These are phyloP conservation scores for Blastobotrys petasosporus DNA, from an alignment of 1,139 yeast genomes.

Conservation along the genomic window DNA sequence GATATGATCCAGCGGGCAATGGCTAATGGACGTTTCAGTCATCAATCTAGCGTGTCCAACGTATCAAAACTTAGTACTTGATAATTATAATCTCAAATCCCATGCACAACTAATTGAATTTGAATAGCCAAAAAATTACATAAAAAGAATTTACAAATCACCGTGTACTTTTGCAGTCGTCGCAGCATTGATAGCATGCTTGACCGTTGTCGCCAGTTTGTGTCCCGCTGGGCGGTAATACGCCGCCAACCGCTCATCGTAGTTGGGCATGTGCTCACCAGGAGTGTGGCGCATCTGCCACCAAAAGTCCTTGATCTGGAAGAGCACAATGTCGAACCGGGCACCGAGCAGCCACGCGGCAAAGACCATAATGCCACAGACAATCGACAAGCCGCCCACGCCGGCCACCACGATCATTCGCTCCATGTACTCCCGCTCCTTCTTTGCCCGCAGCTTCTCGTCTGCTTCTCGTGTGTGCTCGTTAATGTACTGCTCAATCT, in stretches of 20 bases:
- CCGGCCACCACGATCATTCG: constrained; percentile 20
- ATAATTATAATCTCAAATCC: not conserved
- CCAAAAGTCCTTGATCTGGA: constrained; percentile 14
- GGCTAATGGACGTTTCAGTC: constrained; percentile 1
- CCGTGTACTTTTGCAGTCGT: not conserved
- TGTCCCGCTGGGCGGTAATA: too few species aligned
- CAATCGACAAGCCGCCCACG: constrained; percentile 17
- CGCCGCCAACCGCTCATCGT: constrained; percentile 5
- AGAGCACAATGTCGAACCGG: constrained; percentile 24
- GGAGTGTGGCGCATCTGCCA: constrained; percentile 12
- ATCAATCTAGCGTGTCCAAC: not conserved
- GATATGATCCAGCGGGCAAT: constrained; percentile 10
- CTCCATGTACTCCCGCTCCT: constrained; percentile 18
- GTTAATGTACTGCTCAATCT: constrained; percentile 80
- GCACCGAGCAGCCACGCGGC: constrained; percentile 28
- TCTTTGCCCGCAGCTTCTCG: constrained; percentile 13
- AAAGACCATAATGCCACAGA: constrained; percentile 24
- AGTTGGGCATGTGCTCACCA: constrained; percentile 10
- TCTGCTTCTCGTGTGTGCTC: constrained; percentile 25
- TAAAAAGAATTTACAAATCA: not conserved
- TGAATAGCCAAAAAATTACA: not conserved
- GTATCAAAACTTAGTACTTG: not conserved
- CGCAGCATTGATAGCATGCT: not conserved
- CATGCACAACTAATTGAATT: not conserved
- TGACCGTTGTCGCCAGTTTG: too few species aligned